phyloP scores from a whole-genome alignment of 352 stramenopile species.

The Phytopythium delawarense region DNA sequence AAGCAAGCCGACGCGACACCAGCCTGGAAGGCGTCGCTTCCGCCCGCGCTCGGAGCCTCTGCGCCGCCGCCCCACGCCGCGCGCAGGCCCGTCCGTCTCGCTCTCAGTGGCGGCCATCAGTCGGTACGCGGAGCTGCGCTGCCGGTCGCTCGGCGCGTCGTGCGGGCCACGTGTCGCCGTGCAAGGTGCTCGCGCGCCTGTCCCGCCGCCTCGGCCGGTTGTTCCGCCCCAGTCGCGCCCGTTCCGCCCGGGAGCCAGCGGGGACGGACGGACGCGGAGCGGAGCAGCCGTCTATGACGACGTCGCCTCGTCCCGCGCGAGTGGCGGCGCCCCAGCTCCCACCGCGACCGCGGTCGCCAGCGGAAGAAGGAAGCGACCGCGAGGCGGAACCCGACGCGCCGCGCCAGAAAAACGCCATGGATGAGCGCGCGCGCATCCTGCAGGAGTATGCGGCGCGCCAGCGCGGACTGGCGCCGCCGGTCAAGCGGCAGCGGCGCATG shows the following conservation, averaged over 20 bases:
- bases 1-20: no score
- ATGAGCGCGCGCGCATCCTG: constrained; percentile 5
- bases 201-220: neutral
- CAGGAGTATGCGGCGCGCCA: constrained; percentile 6
- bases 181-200: neutral
- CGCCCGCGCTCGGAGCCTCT: no score
- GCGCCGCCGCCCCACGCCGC: no score
- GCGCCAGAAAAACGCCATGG: neutral
- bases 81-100: neutral
- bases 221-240: neutral
- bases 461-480: constrained; percentile 3
- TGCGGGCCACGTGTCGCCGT: neutral
- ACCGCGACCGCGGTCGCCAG: neutral
- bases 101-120: neutral
- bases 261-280: neutral
- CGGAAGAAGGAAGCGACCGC: neutral
- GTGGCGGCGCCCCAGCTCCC: neutral
- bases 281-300: constrained; percentile 3
- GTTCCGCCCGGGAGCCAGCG: neutral
- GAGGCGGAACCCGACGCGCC: neutral
- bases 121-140: neutral
- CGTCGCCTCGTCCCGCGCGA: neutral
- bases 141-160: neutral
- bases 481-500: constrained; percentile 6
- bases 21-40: no score